Evolutionary conservation across 2,329 filamentous ascomycete genomes (phyloP).

Genomic region (Monosporascus sp.): DNA sequence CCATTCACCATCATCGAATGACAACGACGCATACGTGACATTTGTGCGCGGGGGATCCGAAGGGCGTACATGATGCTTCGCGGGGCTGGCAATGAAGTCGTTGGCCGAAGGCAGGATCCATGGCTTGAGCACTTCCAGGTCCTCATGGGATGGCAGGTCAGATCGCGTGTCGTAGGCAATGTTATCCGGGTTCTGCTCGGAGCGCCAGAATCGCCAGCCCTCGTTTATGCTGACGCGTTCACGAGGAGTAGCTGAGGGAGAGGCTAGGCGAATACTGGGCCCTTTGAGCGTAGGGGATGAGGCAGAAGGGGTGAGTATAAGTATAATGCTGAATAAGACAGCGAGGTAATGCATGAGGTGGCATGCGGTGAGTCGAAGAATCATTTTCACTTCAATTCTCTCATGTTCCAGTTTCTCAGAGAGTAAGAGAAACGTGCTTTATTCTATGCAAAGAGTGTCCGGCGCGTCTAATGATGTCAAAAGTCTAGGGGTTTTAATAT

Average conservation of each 20-base stretch:
- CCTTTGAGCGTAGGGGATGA: too few relatives aligned
- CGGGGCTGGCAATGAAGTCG: slow-evolving; percentile 29
- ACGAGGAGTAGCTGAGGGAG: background rate
- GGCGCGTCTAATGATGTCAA: too few relatives aligned
- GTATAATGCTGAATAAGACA: too few relatives aligned
- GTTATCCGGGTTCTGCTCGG: slow-evolving; percentile 29
- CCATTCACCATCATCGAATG: slow-evolving; percentile 37
- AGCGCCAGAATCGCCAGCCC: slow-evolving; percentile 34
- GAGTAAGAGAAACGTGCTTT: too few relatives aligned
- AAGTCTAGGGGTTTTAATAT: too few relatives aligned
- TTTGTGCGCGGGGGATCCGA: slow-evolving; percentile 21
- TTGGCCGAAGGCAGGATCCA: slow-evolving; percentile 38
- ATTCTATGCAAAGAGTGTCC: too few relatives aligned
- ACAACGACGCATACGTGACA: slow-evolving; percentile 25
- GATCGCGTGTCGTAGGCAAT: slow-evolving; percentile 19
- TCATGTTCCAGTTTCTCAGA: too few relatives aligned
- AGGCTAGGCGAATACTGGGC: too few relatives aligned
- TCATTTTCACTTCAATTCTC: too few relatives aligned
- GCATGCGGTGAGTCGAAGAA: too few relatives aligned
- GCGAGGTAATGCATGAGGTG: too few relatives aligned
- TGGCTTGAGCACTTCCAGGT: slow-evolving; percentile 25
- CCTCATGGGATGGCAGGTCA: slow-evolving; percentile 13
- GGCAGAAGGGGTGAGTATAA: too few relatives aligned
- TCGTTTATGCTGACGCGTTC: slow-evolving; percentile 28
- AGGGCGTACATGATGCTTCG: slow-evolving; percentile 26